Base-by-base conservation (phyloP, 305 asterid species). In the Petunia hybrid region DNA sequence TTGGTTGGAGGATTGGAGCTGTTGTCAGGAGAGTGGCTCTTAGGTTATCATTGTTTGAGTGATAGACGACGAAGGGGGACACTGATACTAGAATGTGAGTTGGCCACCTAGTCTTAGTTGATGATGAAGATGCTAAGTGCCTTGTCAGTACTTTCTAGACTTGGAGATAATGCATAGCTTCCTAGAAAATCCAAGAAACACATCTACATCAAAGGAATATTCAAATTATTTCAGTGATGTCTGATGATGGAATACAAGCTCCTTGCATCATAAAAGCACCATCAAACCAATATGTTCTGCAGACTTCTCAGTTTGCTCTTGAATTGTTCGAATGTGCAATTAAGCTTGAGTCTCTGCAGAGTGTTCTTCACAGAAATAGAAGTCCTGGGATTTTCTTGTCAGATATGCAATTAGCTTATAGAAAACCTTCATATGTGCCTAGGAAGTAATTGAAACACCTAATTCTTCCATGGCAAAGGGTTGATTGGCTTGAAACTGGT, bases 251-350 rank as follows among this genome's bases (percentile, higher is more conserved):
- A 12, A 13, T n/a, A 55, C 22, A 1, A 70, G 60, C 61, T 70
- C n/a, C 46, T 64, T 64, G 60, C 42, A 46, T 70, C 61, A 70
- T 70, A 5, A 46, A 45, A 70, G 60, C 42, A 70, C 77, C 60
- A 45, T 70, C 77, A 45, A 41, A 66, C 74, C 77, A 70, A 70
- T 46, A 46, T 46, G 12, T 70, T 70, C 6, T 31, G 10, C 43
- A 31, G 60, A 70, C 77, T 46, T 48, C 61, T 9, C 10, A 46
- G 53, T 65, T 10, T 70, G 5, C 6, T 22, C 22, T 31, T 9
- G 1, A 1, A 10, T 45, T 43, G 59, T 46, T 46, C 60, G 35
- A 46, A 10, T 46, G 31, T 31, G 60, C 14, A 70, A 46, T 56
- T 46, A 45, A 70, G 77, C 31, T 22, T 10, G 31, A 31, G 6